Conservation (phyloP, 129 eudicot genomes). For the Flaveria robusta region DNA sequence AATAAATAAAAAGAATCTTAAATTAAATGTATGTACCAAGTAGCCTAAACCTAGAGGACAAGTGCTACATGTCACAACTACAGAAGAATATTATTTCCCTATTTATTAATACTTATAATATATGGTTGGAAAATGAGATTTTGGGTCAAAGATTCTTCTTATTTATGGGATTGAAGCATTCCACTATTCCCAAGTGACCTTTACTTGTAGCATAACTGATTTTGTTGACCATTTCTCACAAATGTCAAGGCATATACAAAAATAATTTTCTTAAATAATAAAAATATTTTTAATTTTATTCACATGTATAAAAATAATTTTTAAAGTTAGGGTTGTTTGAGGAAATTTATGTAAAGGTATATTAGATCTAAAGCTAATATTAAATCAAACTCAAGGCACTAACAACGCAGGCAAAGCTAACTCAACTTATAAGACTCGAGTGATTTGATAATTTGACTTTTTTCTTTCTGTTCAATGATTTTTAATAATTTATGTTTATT, state of each 20-base stretch:
- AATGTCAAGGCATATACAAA: not conserved
- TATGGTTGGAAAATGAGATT: slow-evolving; percentile 31
- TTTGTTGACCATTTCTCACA: slow-evolving; percentile 30
- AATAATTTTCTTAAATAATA: too few relatives aligned
- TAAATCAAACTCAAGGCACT: not conserved
- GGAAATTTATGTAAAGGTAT: too few relatives aligned
- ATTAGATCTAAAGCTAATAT: not conserved
- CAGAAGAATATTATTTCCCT: not conserved
- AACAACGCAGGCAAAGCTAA: not conserved
- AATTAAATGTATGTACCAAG: too few relatives aligned
- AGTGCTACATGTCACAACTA: slow-evolving; percentile 1
- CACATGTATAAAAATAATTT: too few relatives aligned
- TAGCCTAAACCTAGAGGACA: not conserved
- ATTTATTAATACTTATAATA: not conserved
- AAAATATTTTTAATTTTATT: not conserved
- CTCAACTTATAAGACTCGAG: not conserved
- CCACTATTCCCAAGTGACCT: slow-evolving; percentile 33
- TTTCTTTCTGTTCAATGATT: too few relatives aligned
- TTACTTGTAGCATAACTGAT: slow-evolving; percentile 18
- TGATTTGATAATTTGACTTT: too few relatives aligned
- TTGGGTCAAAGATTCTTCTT: slow-evolving; percentile 45
- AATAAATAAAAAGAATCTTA: too few relatives aligned
- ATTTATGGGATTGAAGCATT: slow-evolving; percentile 36
- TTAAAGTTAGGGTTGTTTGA: not conserved
- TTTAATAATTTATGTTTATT: too few relatives aligned